A percentile compares a stretch with the other conserved stretches of the same genome.
These are phyloP conservation scores for Sanghuangporus weigelae DNA, from an alignment of 1,284 basidiomycete species.

Conservation along the genomic window DNA sequence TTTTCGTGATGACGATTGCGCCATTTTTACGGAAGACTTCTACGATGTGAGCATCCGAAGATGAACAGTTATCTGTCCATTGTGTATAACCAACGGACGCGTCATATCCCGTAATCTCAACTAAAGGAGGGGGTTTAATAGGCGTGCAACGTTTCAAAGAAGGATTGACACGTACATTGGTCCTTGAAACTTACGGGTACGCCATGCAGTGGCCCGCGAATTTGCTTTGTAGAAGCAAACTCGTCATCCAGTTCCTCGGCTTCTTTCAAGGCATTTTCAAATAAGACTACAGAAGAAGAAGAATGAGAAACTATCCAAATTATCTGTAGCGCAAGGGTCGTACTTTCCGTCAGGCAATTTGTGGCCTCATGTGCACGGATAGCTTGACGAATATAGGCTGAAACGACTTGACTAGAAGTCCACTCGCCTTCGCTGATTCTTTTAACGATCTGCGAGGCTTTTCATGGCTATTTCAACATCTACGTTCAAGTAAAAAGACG, in stretches of 20 bases:
- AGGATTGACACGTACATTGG: conserved; percentile 40
- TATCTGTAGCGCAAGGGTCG: conserved; percentile 1
- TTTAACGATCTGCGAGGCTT: conserved; percentile 60
- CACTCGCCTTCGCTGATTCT: conserved; percentile 56
- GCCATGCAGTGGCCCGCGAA: conserved; percentile 75
- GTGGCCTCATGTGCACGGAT: conserved; percentile 57
- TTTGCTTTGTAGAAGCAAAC: conserved; percentile 50
- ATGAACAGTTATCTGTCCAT: conserved; percentile 56
- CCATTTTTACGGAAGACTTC: conserved; percentile 42
- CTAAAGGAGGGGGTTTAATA: conserved; percentile 17
- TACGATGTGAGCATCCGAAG: conserved; percentile 53
- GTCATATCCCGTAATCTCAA: conserved; percentile 61
- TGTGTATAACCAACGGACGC: conserved; percentile 69
- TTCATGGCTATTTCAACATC: neutral
- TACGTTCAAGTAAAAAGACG: neutral
- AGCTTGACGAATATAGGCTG: conserved; percentile 69
- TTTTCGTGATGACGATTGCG: conserved; percentile 60
- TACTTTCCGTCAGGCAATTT: conserved; percentile 79
- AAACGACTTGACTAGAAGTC: conserved; percentile 68
- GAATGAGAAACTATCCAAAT: neutral
- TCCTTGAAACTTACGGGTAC: conserved; percentile 80
- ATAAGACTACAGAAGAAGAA: conserved; percentile 48
- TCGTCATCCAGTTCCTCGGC: conserved; percentile 63
- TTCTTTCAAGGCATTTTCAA: conserved; percentile 56
- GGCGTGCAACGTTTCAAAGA: neutral